A percentile compares a stretch with the other conserved stretches of the same genome.
Conservation (phyloP, 768 basidiomycete species). For the Cystoderma amianthinum region DNA sequence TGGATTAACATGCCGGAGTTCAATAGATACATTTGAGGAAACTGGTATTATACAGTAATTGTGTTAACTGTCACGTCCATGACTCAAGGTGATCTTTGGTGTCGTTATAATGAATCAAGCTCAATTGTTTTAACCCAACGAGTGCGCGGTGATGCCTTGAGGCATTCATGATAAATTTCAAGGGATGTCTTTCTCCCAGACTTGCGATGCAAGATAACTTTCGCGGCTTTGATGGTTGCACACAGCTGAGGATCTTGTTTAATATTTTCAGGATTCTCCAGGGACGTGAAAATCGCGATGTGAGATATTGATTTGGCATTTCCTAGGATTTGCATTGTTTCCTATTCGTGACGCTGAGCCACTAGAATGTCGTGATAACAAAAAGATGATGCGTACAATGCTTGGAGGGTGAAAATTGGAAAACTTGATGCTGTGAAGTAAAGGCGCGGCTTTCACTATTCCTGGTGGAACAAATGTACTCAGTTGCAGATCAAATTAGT, state of each 20-base stretch:
- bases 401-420: background rate
- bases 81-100: too few relatives aligned
- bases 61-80: too few relatives aligned
- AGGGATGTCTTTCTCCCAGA: background rate
- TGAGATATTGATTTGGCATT: background rate
- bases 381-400: background rate
- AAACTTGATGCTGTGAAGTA: conserved; percentile 12
- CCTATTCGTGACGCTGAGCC: too few relatives aligned
- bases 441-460: conserved; percentile 12
- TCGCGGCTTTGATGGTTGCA: too few relatives aligned
- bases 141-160: too few relatives aligned
- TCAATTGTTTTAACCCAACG: too few relatives aligned
- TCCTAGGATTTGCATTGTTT: background rate
- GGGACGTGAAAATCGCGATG: background rate
- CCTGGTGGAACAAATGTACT: conserved; percentile 6
- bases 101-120: too few relatives aligned
- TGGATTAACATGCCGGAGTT: too few relatives aligned
- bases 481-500: conserved; percentile 8
- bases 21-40: too few relatives aligned
- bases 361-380: too few relatives aligned
- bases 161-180: background rate
- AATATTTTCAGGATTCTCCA: background rate
- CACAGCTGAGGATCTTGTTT: background rate
- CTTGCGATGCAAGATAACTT: too few relatives aligned
- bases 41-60: too few relatives aligned